Evolutionary conservation across 2,329 filamentous ascomycete species (phyloP).

Genomic region (Hypoxylon sp.): DNA sequence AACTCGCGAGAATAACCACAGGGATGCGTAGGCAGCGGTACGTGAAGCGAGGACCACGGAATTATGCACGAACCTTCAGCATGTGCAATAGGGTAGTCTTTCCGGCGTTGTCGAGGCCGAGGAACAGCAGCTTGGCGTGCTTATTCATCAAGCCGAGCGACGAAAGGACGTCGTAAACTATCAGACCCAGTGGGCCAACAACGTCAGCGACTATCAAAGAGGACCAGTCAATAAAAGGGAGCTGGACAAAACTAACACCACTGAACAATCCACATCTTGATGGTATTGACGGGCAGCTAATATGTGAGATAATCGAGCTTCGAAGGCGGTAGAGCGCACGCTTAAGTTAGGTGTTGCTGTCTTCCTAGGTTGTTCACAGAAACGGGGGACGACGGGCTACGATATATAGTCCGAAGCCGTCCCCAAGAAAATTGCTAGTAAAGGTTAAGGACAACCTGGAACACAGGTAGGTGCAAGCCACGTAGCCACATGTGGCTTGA

Average conservation of each 20-base stretch:
- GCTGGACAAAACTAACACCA: conserved; percentile 78
- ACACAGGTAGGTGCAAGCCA: conserved; percentile 27
- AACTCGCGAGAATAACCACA: neutral
- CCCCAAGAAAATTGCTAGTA: conserved; percentile 37
- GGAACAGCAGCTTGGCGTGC: conserved; percentile 93
- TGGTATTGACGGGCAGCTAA: conserved; percentile 36
- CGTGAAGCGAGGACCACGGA: conserved; percentile 29
- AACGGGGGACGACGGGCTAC: conserved; percentile 38
- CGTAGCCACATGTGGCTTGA: conserved; percentile 32
- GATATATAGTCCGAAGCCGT: conserved; percentile 41
- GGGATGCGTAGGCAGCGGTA: conserved; percentile 7
- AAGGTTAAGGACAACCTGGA: conserved; percentile 43
- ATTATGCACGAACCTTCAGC: conserved; percentile 78
- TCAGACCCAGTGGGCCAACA: conserved; percentile 37
- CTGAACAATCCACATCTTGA: conserved; percentile 91
- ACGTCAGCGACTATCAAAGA: conserved; percentile 45
- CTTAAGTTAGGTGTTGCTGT: conserved; percentile 33
- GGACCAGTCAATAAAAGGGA: conserved; percentile 18
- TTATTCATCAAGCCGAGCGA: conserved; percentile 92
- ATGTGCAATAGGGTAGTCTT: conserved; percentile 96
- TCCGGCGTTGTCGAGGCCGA: conserved; percentile 93
- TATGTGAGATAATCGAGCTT: conserved; percentile 23
- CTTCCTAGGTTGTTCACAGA: conserved; percentile 32
- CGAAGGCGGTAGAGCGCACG: conserved; percentile 13
- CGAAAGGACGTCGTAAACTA: conserved; percentile 91